Conservation (phyloP, 495 filamentous ascomycete genomes). For the Neurospora discreta region DNA sequence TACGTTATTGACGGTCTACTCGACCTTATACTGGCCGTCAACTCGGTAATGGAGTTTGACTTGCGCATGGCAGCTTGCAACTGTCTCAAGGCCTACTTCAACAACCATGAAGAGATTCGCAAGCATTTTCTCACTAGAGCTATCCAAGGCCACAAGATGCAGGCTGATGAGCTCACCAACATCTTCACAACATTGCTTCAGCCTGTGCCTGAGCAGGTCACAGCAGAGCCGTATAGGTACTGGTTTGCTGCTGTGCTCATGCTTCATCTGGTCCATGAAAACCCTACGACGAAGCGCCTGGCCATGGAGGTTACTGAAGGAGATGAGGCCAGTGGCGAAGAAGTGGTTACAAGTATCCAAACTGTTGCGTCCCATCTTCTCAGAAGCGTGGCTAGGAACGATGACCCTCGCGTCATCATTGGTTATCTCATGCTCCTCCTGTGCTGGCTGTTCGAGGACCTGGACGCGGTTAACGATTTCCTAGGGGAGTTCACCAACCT, state of each 20-base stretch:
- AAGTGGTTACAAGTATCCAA: conserved; percentile 92
- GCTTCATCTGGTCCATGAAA: conserved; percentile 80
- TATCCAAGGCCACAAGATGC: conserved; percentile 73
- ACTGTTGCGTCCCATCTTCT: conserved; percentile 73
- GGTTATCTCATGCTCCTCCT: conserved; percentile 90
- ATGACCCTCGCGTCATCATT: conserved; percentile 72
- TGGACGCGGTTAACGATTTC: conserved; percentile 85
- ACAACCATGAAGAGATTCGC: conserved; percentile 64
- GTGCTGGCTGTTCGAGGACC: conserved; percentile 87
- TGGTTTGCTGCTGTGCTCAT: conserved; percentile 90
- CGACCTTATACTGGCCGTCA: conserved; percentile 66
- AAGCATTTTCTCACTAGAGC: conserved; percentile 78
- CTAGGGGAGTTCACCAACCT: conserved; percentile 89
- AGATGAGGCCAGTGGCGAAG: conserved; percentile 81
- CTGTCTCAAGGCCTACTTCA: conserved; percentile 88
- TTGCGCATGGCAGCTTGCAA: conserved; percentile 74
- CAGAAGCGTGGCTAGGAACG: conserved; percentile 51
- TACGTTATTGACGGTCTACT: conserved; percentile 94
- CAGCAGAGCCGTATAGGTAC: conserved; percentile 74
- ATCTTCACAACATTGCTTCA: conserved; percentile 70
- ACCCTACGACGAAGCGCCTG: conserved; percentile 64
- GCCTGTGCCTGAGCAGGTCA: conserved; percentile 43
- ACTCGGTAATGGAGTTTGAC: conserved; percentile 57
- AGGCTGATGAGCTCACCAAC: conserved; percentile 80
- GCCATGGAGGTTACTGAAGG: conserved; percentile 81